phyloP scores from a whole-genome alignment of 805 yeast species.

The Metschnikowia continentalis region DNA sequence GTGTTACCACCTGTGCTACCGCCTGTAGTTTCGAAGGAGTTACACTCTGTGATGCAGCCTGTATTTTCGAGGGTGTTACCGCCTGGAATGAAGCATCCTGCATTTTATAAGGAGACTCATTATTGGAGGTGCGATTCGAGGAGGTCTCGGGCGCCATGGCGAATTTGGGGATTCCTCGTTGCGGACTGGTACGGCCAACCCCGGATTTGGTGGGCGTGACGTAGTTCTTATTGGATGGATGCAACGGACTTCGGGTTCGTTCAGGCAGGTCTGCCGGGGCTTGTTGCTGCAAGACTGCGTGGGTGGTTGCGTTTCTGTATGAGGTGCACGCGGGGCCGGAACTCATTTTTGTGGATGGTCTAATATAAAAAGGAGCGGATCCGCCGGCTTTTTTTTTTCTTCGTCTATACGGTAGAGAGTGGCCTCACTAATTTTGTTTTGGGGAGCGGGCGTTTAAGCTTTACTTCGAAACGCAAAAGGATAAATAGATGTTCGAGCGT shows the following conservation, averaged over 20 bases:
- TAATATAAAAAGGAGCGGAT: neutral
- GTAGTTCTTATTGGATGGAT: neutral
- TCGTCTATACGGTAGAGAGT: neutral
- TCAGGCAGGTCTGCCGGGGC: neutral
- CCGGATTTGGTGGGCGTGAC: conserved; percentile 1
- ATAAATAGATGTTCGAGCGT: neutral
- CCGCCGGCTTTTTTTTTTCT: neutral
- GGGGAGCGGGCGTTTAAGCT: neutral
- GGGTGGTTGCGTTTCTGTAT: neutral
- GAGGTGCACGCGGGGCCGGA: conserved; percentile 2
- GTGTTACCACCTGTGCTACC: too few relatives aligned
- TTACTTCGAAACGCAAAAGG: neutral
- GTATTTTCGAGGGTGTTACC: neutral
- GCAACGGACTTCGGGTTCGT: neutral
- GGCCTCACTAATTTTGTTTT: neutral
- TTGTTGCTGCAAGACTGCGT: conserved; percentile 4
- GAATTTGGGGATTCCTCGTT: neutral
- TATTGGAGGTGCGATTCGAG: neutral
- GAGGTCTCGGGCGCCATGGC: neutral
- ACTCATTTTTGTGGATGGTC: neutral
- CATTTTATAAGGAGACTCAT: too few relatives aligned
- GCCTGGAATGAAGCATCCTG: neutral
- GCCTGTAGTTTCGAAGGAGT: neutral
- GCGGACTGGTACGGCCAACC: neutral
- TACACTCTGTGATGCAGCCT: neutral